phyloP scores from a whole-genome alignment of 495 filamentous ascomycete genomes.

The Penicillium paxilli region DNA sequence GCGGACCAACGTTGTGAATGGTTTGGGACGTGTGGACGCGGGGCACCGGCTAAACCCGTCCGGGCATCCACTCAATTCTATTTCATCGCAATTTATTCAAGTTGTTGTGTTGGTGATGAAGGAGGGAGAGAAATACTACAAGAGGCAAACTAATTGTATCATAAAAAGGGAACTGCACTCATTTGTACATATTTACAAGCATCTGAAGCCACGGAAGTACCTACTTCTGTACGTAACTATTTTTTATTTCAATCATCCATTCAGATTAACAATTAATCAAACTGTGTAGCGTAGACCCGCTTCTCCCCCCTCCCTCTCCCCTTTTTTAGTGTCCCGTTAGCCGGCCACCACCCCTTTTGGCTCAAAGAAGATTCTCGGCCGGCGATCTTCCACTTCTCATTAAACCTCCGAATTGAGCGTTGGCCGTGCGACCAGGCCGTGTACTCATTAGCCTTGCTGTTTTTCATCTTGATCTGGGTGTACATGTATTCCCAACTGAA shows the following conservation, averaged over 20 bases:
- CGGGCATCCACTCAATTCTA: slow-evolving; percentile 2
- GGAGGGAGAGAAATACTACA: no score
- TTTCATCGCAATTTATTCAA: neutral
- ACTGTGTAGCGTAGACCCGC: slow-evolving; percentile 19
- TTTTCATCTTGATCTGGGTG: neutral
- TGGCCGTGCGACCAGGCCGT: slow-evolving; percentile 13
- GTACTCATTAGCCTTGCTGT: neutral
- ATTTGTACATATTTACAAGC: no score
- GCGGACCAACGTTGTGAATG: neutral
- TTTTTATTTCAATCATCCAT: neutral
- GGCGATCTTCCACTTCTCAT: slow-evolving; percentile 29
- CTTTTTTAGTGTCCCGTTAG: slow-evolving; percentile 19
- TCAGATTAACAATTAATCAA: neutral
- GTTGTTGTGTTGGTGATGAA: no score
- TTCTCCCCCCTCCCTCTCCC: slow-evolving; percentile 12
- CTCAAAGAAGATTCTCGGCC: slow-evolving; percentile 31
- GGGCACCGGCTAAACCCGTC: slow-evolving; percentile 19
- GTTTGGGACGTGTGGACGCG: slow-evolving; percentile 15
- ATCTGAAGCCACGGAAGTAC: no score
- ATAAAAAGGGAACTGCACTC: no score
- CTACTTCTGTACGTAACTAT: no score
- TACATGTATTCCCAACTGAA: no score
- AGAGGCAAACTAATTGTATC: no score
- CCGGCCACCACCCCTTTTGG: slow-evolving; percentile 24
- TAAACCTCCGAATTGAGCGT: slow-evolving; percentile 21